These are phyloP conservation scores for Barnettozyma salicaria DNA, from an alignment of 805 yeast genomes.

Conservation along the genomic window DNA sequence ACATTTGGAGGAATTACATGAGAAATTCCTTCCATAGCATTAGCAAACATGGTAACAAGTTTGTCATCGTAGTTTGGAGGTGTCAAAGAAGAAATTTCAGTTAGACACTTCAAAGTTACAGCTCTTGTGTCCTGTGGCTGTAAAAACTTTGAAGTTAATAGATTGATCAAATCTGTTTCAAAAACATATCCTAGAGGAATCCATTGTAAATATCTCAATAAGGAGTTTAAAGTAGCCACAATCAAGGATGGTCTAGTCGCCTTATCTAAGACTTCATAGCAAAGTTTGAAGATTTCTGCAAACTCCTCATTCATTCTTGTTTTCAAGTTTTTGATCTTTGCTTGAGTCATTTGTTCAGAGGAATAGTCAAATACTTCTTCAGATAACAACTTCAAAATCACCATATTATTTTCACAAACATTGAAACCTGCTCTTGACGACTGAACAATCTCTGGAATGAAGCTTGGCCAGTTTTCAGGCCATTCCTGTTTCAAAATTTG, in stretches of 20 bases:
- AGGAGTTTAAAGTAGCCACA: constrained; percentile 74
- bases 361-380: constrained; percentile 96
- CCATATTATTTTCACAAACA: constrained; percentile 97
- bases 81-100: constrained; percentile 75
- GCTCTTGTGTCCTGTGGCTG: constrained; percentile 76
- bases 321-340: constrained; percentile 80
- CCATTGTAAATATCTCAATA: constrained; percentile 88
- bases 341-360: constrained; percentile 96
- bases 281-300: constrained; percentile 85
- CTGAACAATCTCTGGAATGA: constrained; percentile 85
- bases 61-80: constrained; percentile 51
- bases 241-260: constrained; percentile 80
- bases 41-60: constrained; percentile 63
- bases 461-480: constrained; percentile 98
- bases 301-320: constrained; percentile 84
- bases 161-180: constrained; percentile 72
- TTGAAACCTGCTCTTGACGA: constrained; percentile 81
- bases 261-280: constrained; percentile 89
- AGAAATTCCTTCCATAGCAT: constrained; percentile 63
- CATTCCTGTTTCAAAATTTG: constrained; percentile 96
- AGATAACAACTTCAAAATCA: constrained; percentile 76
- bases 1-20: constrained; percentile 65
- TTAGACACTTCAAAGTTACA: constrained; percentile 82
- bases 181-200: constrained; percentile 86
- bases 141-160: constrained; percentile 72